Base-by-base conservation (phyloP, 169 alveolate species). In the Cryptosporidium sp. region DNA sequence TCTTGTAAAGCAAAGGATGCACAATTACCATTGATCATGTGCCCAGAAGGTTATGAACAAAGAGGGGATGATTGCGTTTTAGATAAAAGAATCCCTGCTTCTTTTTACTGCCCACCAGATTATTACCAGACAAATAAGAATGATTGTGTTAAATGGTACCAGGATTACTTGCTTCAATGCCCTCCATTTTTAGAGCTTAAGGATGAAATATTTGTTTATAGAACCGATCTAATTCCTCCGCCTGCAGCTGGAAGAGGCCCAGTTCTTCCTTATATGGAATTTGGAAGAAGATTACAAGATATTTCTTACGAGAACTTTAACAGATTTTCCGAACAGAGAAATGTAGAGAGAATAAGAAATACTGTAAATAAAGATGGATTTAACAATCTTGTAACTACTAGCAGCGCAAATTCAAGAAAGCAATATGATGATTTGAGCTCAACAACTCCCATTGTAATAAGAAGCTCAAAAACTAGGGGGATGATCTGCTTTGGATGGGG, bases 401-500 rank as follows among this genome's bases (percentile, higher is more conserved):
- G 16, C 2, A n/a, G 4, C 18, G 6, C 3, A 10, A 41, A 45
- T 21, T 41, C 59, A n/a, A 59, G 41, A 58, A 37, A 65, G 29
- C 69, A 39, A 26, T 80, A 43, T 45, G 89, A 80, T 33, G 26
- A 55, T n/a, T 41, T 80, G 26, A 39, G 80, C 8, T 80, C 89
- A 41, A 10, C 61, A n/a, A 65, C 75, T 1, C 89, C 89, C 3
- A 80, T 80, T 43, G 68, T 80, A 35, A 80, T 80, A 41, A 80
- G 45, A 52, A 80, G 89, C 29, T 59, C 26, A 6, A 80, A 65
- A 43, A 23, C 69, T 5, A 59, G 75, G 16, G 89, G 89, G 6
- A 61, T 80, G 89, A 80, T 80, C 45, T 80, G 89, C 33, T 80
- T 80, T 80, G 89, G 89, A n/a, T 80, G 89, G 89, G 89, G 89